Evolutionary conservation across 805 yeast genomes (phyloP), one percentile per base, ranked within the genome.

Genomic region (Starmerella vaccinii): DNA sequence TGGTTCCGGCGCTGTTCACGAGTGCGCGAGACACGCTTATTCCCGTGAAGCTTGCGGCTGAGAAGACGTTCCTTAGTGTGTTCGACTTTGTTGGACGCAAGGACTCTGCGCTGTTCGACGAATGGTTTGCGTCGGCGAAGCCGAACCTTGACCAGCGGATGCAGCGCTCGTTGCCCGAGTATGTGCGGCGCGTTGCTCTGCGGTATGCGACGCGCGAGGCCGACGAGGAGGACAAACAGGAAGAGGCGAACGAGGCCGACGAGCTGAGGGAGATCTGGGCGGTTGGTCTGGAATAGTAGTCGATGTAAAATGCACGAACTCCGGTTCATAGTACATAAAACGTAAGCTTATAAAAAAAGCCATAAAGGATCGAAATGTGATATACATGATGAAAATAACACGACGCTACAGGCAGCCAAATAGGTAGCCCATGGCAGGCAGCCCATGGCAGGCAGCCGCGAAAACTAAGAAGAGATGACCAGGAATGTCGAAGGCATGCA

Each of bases 21-120:
- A 81, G 92, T 64, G 82, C 90, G 37, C 75, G 98, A 57, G 96
- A 89, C 61, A 74, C 81, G n/a, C 72, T 85, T 44, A 86, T 90
- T 61, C 97, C 98, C 4, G 81, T 90, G 58, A 89, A 88, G 61
- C 73, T 90, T 55, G 96, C 97, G 1, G 95, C 95, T 7, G 98
- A 90, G 65, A 86, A 86, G 69, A 88, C 94, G 0, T 88, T 76
- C 65, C 64, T 89, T 57, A 78, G 85, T 1, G 63, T 87, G 16
- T 82, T 88, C 67, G 72, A 76, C 44, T 70, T 90, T 59, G 81
- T 84, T 29, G 95, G 84, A 55, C 61, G 61, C 5, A 76, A 69
- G 9, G 69, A 72, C 19, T 63, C 75, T 68, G 65, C 55, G 0
- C 63, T 67, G 23, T 87, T 85, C 69, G 75, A 74, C 49, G 60